Evolutionary conservation across 805 yeast genomes (phyloP).

Genomic region (Spathaspora hagerdaliae): DNA sequence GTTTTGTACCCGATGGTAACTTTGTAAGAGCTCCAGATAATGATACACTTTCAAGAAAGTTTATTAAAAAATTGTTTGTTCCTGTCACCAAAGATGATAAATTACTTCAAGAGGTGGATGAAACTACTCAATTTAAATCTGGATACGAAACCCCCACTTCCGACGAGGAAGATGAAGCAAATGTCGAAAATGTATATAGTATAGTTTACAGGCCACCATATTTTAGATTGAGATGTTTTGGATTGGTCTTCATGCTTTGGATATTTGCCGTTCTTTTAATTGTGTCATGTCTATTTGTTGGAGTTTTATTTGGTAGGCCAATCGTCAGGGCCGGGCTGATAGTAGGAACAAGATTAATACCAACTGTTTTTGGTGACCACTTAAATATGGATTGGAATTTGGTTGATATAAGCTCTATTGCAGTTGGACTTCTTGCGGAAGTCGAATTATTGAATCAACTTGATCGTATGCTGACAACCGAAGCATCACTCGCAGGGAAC

Average conservation of each 20-base stretch:
- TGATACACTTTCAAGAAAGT: constrained; percentile 68
- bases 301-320: constrained; percentile 28
- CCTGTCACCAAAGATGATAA: constrained; percentile 79
- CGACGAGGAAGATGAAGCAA: constrained; percentile 27
- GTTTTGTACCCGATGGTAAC: constrained; percentile 76
- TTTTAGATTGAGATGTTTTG: constrained; percentile 57
- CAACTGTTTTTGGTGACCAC: background rate
- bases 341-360: background rate
- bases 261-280: constrained; percentile 34
- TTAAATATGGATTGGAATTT: constrained; percentile 14
- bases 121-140: constrained; percentile 5
- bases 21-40: constrained; percentile 83
- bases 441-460: constrained; percentile 8
- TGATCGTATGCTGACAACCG: constrained; percentile 6
- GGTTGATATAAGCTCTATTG: constrained; percentile 17
- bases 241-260: constrained; percentile 47
- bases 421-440: constrained; percentile 15
- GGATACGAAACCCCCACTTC: constrained; percentile 32
- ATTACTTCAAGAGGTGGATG: constrained; percentile 29
- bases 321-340: constrained; percentile 5
- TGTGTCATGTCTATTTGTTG: constrained; percentile 15
- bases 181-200: constrained; percentile 45
- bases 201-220: constrained; percentile 86
- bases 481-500: constrained; percentile 5
- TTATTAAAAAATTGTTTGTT: constrained; percentile 65